phyloP scores from a whole-genome alignment of 768 basidiomycete species.

The Termitomyces bulborhizus region DNA sequence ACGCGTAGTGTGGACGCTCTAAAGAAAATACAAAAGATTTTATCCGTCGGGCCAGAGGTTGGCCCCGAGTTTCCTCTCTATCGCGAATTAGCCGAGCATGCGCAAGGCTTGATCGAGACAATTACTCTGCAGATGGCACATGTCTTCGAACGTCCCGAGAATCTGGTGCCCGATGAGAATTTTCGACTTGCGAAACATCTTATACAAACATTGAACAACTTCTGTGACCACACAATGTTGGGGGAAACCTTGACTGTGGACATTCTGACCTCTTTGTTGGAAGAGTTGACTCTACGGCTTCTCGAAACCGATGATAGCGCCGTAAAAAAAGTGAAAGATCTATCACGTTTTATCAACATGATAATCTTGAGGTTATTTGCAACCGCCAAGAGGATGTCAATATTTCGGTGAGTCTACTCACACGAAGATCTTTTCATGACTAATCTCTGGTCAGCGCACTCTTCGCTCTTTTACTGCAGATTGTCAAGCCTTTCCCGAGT shows the following conservation, averaged over 20 bases:
- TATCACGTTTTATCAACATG: constrained; percentile 98
- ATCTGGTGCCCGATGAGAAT: constrained; percentile 68
- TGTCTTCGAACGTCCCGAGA: constrained; percentile 79
- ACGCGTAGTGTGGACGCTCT: constrained; percentile 85
- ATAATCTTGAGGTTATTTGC: constrained; percentile 92
- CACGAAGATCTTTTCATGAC: constrained; percentile 1
- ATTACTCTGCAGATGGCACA: constrained; percentile 90
- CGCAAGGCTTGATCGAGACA: constrained; percentile 83
- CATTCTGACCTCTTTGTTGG: constrained; percentile 79
- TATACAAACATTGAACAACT: constrained; percentile 92
- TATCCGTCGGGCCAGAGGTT: constrained; percentile 69
- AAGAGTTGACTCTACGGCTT: constrained; percentile 86
- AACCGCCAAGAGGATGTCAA: constrained; percentile 82
- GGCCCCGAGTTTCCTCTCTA: constrained; percentile 66
- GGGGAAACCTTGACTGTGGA: constrained; percentile 84
- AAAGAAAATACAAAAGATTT: constrained; percentile 86
- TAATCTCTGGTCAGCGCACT: constrained; percentile 45
- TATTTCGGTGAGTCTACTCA: constrained; percentile 65
- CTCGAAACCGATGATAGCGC: constrained; percentile 89
- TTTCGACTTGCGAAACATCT: constrained; percentile 96
- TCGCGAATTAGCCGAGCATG: constrained; percentile 71
- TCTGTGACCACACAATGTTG: constrained; percentile 86
- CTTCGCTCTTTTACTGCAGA: constrained; percentile 76
- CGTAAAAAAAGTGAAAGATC: constrained; percentile 81
- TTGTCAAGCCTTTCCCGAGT: constrained; percentile 77